Evolutionary conservation across 371 early-diverging fungal genomes (phyloP).

Genomic region (Chytridium lagenaria): DNA sequence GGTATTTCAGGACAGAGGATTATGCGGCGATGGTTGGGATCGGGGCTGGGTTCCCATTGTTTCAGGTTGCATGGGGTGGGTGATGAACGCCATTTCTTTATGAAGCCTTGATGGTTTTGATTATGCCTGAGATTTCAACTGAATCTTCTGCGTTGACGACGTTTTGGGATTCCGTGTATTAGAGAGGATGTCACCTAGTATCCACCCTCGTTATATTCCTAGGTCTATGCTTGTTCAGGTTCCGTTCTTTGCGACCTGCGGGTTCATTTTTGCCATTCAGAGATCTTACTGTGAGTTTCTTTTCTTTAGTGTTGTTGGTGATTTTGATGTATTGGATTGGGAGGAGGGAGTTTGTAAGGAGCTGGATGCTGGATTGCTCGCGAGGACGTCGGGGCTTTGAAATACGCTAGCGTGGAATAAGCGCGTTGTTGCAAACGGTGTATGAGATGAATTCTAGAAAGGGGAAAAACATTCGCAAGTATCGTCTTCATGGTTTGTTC

Average conservation of each 20-base stretch:
- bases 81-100: not conserved
- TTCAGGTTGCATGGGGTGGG: constrained; percentile 77
- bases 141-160: too few relatives aligned
- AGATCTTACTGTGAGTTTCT: constrained; percentile 41
- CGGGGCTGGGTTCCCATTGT: constrained; percentile 76
- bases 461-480: too few relatives aligned
- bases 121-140: too few relatives aligned
- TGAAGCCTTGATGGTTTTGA: not conserved
- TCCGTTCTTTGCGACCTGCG: constrained; percentile 49
- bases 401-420: too few relatives aligned
- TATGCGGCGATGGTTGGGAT: constrained; percentile 73
- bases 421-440: too few relatives aligned
- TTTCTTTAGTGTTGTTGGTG: not conserved
- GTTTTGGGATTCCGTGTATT: not conserved
- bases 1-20: constrained; percentile 88
- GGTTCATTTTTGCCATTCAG: constrained; percentile 51
- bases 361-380: too few relatives aligned
- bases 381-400: too few relatives aligned
- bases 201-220: constrained; percentile 52
- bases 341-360: not conserved
- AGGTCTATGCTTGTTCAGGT: constrained; percentile 52
- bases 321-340: not conserved
- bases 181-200: constrained; percentile 50
- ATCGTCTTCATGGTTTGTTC: too few relatives aligned
- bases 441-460: too few relatives aligned